Conservation (phyloP, 805 yeast genomes). For the Myxozyma vanderwaltii region DNA sequence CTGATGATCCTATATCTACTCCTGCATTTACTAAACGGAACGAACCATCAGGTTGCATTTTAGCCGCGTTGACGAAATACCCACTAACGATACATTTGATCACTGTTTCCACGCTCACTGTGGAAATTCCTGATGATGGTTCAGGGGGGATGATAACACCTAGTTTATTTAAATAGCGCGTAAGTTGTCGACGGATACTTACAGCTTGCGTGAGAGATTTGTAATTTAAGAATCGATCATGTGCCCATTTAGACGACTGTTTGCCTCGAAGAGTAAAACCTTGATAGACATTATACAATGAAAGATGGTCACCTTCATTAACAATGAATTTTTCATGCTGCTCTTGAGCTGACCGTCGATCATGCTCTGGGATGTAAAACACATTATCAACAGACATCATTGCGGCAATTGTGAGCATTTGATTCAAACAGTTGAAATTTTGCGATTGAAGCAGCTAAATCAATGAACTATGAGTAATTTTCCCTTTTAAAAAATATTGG, state of each 20-base stretch:
- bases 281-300: conserved; percentile 56
- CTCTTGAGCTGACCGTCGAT: conserved; percentile 66
- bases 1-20: neutral
- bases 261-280: conserved; percentile 34
- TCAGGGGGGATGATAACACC: neutral
- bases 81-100: conserved; percentile 31
- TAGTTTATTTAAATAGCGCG: conserved; percentile 34
- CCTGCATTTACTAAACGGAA: conserved; percentile 20
- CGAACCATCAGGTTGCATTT: conserved; percentile 32
- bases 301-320: conserved; percentile 78
- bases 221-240: conserved; percentile 60
- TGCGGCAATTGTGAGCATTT: conserved; percentile 69
- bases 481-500: neutral
- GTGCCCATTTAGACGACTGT: conserved; percentile 63
- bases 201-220: conserved; percentile 65
- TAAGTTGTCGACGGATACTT: conserved; percentile 63
- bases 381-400: conserved; percentile 79
- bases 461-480: too few species aligned
- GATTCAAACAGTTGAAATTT: conserved; percentile 62
- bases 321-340: conserved; percentile 65
- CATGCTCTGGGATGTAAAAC: conserved; percentile 65
- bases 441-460: conserved; percentile 50
- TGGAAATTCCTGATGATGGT: neutral
- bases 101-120: conserved; percentile 13
- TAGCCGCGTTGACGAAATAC: conserved; percentile 31